Evolutionary conservation across 768 basidiomycete species (phyloP).

Genomic region (Amanita fuliginea): DNA sequence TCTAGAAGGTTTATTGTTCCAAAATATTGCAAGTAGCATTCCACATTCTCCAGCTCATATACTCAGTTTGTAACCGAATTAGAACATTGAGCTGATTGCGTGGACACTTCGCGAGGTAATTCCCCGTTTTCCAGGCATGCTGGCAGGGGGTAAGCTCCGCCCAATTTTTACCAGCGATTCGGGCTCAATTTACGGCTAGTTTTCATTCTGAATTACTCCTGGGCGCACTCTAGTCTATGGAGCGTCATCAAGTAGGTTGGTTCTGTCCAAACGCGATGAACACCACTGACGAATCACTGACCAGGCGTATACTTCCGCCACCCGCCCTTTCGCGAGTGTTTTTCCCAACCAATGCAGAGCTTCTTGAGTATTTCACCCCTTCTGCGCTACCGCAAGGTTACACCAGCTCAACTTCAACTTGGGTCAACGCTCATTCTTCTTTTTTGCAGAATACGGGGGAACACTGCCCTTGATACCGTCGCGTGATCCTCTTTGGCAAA

Average conservation of each 20-base stretch:
- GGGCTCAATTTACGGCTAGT: slow-evolving; percentile 25
- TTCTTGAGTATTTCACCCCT: slow-evolving; percentile 43
- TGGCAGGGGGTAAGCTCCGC: slow-evolving; percentile 48
- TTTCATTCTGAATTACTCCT: slow-evolving; percentile 65
- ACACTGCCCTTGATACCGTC: slow-evolving; percentile 40
- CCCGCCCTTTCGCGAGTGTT: slow-evolving; percentile 51
- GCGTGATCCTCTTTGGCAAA: slow-evolving; percentile 35
- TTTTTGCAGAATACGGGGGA: slow-evolving; percentile 56
- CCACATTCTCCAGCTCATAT: slow-evolving; percentile 5
- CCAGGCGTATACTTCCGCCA: slow-evolving; percentile 52
- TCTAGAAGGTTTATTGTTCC: slow-evolving; percentile 42
- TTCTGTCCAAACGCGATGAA: slow-evolving; percentile 2
- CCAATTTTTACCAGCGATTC: neutral
- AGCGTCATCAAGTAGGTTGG: slow-evolving; percentile 45
- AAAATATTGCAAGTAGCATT: slow-evolving; percentile 37
- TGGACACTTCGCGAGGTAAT: slow-evolving; percentile 59
- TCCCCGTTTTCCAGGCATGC: slow-evolving; percentile 66
- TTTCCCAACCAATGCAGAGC: slow-evolving; percentile 47
- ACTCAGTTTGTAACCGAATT: slow-evolving; percentile 1
- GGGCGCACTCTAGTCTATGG: slow-evolving; percentile 65
- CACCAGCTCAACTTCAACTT: slow-evolving; percentile 6
- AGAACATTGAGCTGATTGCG: slow-evolving; percentile 52
- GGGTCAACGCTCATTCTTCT: slow-evolving; percentile 6
- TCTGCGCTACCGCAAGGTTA: slow-evolving; percentile 49
- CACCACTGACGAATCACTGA: neutral